Percentiles rank a stretch among this genome's conserved stretches.
Evolutionary conservation across 495 filamentous ascomycete species (phyloP).

Genomic region (Podospora conica): DNA sequence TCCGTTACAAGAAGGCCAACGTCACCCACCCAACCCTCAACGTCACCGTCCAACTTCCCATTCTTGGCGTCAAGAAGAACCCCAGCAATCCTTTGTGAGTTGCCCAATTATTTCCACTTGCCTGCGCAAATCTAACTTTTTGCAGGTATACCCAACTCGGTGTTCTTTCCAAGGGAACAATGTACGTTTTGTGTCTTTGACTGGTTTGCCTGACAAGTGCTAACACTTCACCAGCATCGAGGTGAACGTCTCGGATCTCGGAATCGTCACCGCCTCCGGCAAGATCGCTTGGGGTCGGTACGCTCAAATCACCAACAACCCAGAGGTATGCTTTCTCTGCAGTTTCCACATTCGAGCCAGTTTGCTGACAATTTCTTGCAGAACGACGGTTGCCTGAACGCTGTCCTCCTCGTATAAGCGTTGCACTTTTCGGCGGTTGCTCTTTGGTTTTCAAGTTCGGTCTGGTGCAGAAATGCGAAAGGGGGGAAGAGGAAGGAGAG

Average conservation of each 20-base stretch:
- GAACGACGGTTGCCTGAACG: slow-evolving; percentile 43
- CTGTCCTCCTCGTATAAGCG: slow-evolving; percentile 34
- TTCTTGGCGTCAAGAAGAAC: slow-evolving; percentile 96
- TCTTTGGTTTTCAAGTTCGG: slow-evolving; percentile 2
- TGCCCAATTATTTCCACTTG: neutral
- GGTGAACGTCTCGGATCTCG: slow-evolving; percentile 91
- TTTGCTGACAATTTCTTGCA: slow-evolving; percentile 7
- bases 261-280: slow-evolving; percentile 84
- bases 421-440: neutral
- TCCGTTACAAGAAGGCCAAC: slow-evolving; percentile 91
- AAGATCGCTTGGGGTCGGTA: slow-evolving; percentile 85
- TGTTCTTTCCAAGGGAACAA: slow-evolving; percentile 88
- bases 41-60: slow-evolving; percentile 73
- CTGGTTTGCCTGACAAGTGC: neutral
- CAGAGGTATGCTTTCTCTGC: slow-evolving; percentile 41
- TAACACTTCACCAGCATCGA: slow-evolving; percentile 49
- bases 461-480: neutral
- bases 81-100: slow-evolving; percentile 82
- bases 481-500: neutral
- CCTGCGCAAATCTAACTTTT: neutral
- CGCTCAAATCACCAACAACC: slow-evolving; percentile 66
- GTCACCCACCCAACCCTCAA: slow-evolving; percentile 60
- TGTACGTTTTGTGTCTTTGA: slow-evolving; percentile 30
- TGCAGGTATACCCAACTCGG: slow-evolving; percentile 69
- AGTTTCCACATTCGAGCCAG: too few species aligned